Evolutionary conservation across 768 basidiomycete species (phyloP), one percentile per base, ranked within the genome.

Genomic region (Podaxis sp.): DNA sequence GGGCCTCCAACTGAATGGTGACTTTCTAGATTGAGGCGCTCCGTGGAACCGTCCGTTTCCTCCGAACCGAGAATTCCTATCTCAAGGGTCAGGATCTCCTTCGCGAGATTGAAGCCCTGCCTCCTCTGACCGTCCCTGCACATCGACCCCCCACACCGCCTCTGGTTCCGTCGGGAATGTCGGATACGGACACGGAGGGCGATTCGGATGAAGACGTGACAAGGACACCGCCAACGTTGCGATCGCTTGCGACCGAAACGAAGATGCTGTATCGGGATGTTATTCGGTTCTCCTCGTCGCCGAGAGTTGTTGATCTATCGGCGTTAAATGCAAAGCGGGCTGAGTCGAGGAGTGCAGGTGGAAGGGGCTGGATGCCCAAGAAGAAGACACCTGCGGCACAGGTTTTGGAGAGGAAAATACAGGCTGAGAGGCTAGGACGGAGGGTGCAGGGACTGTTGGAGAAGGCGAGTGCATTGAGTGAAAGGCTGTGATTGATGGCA

Each of bases 81-180:
- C 87, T 98, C 74, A 95, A 91, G 70, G 93, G 94, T 2, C 91
- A 93, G 71, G 93, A 95, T 67, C 82, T 98, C 0, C 84, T 98
- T 61, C 81, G 82, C 55, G 91, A 93, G 66, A 87, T 98, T 58
- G 84, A 89, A 63, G 69, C 85, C 5, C 79, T 98, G 0, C 90
- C 90, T 16, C 77, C 77, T 0, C 82, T 92, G n/a, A 76, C 81
- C 3, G 77, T 77, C 52, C 79, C 80, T 10, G 62, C 77, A 61
- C 70, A 72, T 38, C 76, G 85, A 50, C 63, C 77, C 10, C 79
- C 84, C 4, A 89, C 90, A 1, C 90, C 90, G 1, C 84, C 88
- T 0, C 76, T 89, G 25, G 83, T 84, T 38, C 78, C 88, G 0
- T 90, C 89, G 14, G 78, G 79, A 1, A 68, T 78, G 13, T 89